Conservation (phyloP, 2,329 filamentous ascomycete genomes). For the Paracorniculantispora psalliotae region DNA sequence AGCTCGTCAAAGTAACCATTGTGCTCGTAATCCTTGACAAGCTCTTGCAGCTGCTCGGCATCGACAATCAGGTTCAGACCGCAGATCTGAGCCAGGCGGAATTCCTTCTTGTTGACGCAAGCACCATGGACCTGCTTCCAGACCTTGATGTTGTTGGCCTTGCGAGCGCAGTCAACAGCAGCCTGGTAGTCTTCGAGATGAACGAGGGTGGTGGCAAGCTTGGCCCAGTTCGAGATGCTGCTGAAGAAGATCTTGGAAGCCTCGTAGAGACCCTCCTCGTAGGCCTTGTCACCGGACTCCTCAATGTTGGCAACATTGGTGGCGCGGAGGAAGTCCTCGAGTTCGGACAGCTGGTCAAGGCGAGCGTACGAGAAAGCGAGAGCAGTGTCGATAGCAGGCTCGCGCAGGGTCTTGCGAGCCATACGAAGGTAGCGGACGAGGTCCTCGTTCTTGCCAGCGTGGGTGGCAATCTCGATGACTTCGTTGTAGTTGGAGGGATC, state of each 20-base stretch:
- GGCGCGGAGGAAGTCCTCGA: constrained; percentile 90
- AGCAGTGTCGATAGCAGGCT: constrained; percentile 87
- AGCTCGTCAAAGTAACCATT: constrained; percentile 99
- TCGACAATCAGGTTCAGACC: constrained; percentile 97
- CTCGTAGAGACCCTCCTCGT: constrained; percentile 88
- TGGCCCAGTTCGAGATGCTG: constrained; percentile 99
- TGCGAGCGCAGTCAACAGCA: constrained; percentile 93
- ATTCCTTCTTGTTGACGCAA: constrained; percentile 96
- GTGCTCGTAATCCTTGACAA: constrained; percentile 94
- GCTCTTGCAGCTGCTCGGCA: constrained; percentile 85
- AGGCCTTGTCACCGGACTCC: constrained; percentile 96
- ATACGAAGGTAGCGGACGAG: constrained; percentile 94
- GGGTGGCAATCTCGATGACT: constrained; percentile 92
- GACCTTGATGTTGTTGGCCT: constrained; percentile 98
- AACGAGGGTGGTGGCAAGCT: constrained; percentile 95
- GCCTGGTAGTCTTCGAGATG: constrained; percentile 96
- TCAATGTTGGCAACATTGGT: constrained; percentile 96
- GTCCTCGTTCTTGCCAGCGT: constrained; percentile 96
- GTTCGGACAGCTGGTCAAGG: constrained; percentile 82
- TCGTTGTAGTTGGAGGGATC: constrained; percentile 92
- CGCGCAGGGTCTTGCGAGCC: constrained; percentile 93
- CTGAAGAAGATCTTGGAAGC: constrained; percentile 98
- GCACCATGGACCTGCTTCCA: constrained; percentile 98
- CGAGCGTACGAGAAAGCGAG: constrained; percentile 92
- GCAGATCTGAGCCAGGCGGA: constrained; percentile 96